Percentiles rank a stretch among this genome's conserved stretches.
Conservation (phyloP, 2,329 filamentous ascomycete genomes). For the Camillea tinctor region DNA sequence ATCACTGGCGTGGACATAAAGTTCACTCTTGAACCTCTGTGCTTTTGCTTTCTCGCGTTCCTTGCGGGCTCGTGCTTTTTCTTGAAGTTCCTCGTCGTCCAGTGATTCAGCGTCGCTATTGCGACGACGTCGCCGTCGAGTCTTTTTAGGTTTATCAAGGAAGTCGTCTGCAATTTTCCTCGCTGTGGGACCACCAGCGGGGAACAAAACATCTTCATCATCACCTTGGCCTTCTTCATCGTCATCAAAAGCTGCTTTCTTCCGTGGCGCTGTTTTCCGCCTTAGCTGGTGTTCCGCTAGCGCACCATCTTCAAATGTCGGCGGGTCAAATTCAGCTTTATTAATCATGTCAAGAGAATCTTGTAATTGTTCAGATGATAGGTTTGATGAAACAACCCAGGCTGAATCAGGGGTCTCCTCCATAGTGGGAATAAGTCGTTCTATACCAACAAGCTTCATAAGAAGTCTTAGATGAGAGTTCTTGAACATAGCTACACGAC, state of each 20-base stretch:
- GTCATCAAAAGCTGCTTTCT: constrained; percentile 66
- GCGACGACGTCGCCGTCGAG: constrained; percentile 52
- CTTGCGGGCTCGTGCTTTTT: constrained; percentile 59
- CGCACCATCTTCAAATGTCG: constrained; percentile 72
- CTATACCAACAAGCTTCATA: constrained; percentile 72
- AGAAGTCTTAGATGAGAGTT: constrained; percentile 85
- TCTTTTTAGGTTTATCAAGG: constrained; percentile 58
- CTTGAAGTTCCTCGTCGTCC: constrained; percentile 64
- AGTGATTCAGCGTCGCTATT: constrained; percentile 44
- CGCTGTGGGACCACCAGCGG: constrained; percentile 62
- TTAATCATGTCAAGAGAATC: constrained; percentile 71
- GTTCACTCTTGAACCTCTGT: constrained; percentile 76
- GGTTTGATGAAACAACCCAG: constrained; percentile 72
- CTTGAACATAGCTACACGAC: constrained; percentile 77
- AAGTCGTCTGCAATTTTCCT: constrained; percentile 51
- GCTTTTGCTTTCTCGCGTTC: constrained; percentile 74
- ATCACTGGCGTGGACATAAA: constrained; percentile 80
- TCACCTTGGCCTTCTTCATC: constrained; percentile 60
- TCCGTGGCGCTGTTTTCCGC: constrained; percentile 59
- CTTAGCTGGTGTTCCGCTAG: constrained; percentile 77
- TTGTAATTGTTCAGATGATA: constrained; percentile 64
- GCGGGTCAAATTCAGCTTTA: constrained; percentile 75
- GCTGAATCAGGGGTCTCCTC: constrained; percentile 73
- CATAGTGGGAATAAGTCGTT: constrained; percentile 50
- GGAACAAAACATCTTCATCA: constrained; percentile 64